Conservation (phyloP, 305 asterid species). For the Nicotiana rustica region DNA sequence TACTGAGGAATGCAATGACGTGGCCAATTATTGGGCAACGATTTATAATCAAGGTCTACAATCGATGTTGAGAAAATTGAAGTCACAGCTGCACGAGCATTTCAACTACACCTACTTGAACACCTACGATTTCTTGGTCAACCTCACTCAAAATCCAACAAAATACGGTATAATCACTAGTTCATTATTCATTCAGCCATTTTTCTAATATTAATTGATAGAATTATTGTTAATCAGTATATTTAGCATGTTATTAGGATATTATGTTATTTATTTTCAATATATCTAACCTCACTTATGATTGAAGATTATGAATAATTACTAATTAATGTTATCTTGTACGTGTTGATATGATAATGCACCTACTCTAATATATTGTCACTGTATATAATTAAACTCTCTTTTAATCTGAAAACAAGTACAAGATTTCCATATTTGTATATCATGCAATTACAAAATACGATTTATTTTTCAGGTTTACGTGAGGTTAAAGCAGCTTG, state of each 20-base stretch:
- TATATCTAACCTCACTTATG: too few relatives aligned
- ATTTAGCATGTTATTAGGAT: too few relatives aligned
- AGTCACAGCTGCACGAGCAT: constrained; percentile 50
- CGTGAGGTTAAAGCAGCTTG: constrained; percentile 69
- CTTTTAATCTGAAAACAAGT: too few relatives aligned
- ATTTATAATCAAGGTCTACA: constrained; percentile 43
- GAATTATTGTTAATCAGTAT: too few relatives aligned
- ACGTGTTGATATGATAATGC: too few relatives aligned
- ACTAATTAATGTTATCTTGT: too few relatives aligned
- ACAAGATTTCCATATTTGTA: not conserved
- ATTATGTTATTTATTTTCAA: too few relatives aligned
- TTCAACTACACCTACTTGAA: constrained; percentile 64
- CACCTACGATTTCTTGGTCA: constrained; percentile 42
- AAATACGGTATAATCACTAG: constrained; percentile 37
- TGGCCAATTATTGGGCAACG: constrained; percentile 51
- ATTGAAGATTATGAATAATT: too few relatives aligned
- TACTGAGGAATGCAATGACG: constrained; percentile 40
- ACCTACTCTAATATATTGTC: too few relatives aligned
- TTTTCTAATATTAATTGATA: not conserved
- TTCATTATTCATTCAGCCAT: not conserved
- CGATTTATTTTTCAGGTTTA: constrained; percentile 49
- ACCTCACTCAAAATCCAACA: constrained; percentile 39
- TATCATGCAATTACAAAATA: not conserved
- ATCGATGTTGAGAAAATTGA: constrained; percentile 54
- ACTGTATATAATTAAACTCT: too few relatives aligned